phyloP scores from a whole-genome alignment of 108 stramenopile genomes.

The Pelagomonas calceolata region DNA sequence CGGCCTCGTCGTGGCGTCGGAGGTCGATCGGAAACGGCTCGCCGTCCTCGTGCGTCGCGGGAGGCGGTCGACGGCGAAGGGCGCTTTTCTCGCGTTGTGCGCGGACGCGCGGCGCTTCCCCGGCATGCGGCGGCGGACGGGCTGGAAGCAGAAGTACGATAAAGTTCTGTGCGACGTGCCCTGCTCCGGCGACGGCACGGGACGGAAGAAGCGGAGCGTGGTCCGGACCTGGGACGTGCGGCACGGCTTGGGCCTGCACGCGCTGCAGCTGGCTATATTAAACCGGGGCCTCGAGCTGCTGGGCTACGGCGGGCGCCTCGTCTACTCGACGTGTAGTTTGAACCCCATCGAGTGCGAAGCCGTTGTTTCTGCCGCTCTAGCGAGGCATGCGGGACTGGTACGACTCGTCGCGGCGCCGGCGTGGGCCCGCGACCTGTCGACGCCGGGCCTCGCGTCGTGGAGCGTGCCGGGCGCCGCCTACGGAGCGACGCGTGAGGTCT shows the following conservation, averaged over 20 bases:
- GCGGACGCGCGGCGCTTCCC: too few species aligned
- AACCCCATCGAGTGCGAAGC: constrained; percentile 89
- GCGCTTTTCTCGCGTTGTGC: neutral
- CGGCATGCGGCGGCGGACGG: too few species aligned
- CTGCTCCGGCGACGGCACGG: constrained; percentile 75
- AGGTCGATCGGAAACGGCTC: constrained; percentile 55
- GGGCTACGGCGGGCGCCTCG: constrained; percentile 54
- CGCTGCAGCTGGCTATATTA: constrained; percentile 58
- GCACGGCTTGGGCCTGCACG: constrained; percentile 54
- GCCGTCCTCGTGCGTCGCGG: too few species aligned
- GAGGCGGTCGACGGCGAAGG: constrained; percentile 41
- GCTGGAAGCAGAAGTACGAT: constrained; percentile 28
- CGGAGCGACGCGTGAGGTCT: neutral
- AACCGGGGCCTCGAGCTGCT: constrained; percentile 52
- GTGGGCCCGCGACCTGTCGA: neutral
- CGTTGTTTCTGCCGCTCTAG: constrained; percentile 62
- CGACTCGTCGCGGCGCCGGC: neutral
- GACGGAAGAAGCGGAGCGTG: constrained; percentile 62
- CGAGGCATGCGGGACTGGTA: neutral
- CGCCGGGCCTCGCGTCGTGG: neutral
- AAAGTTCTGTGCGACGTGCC: constrained; percentile 71
- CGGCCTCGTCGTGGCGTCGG: constrained; percentile 62
- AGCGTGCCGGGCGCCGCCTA: neutral
- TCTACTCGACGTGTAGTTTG: constrained; percentile 71
- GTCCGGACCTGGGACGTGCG: constrained; percentile 62